Evolutionary conservation across 371 early-diverging fungal genomes (phyloP), one percentile per base, ranked within the genome.

Genomic region (Sporodiniella umbellata): DNA sequence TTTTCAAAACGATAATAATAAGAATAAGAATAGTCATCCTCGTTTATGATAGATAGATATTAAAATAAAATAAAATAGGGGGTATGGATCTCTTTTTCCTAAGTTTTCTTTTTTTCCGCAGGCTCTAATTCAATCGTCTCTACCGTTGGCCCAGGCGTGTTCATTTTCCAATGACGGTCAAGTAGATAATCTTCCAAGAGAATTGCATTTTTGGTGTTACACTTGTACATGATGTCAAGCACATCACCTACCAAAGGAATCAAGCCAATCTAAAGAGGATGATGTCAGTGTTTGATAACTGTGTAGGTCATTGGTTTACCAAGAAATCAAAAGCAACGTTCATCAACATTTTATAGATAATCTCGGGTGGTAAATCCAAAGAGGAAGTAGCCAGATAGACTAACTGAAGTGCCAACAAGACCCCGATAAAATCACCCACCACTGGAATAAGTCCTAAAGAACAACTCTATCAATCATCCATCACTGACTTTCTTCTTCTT

Each of bases 181-280:
- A 69, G 47, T 12, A 79, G 48, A 52, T 61, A 72, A 2, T 59
- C 45, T 18, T 79, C 72, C 10, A 79, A 46, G 8, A 79, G 31
- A 4, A 68, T 48, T 1, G 76, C 68, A 56, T 79, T 79, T 25
- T 68, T 62, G 3, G 71, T 73, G 48, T 79, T 79, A 45, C 72
- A 69, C 55, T 75, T 79, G 48, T 65, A 75, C 48, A 75, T 50
- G 31, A 69, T 64, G 48, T 79, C 79, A 42, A 68, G 18, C 5
- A 79, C 30, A 49, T 79, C 79, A 25, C 79, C 79, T 4, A 70
- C 25, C 8, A 75, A 12, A 30, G 79, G 79, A 1, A 79, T 56
- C 22, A 79, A 30, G 0, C 79, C 79, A 33, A 79, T 40, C 72
- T 73, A 58, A 33, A n/a, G n/a, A n/a, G n/a, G n/a, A n/a, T n/a